Base-by-base conservation (phyloP, 169 alveolate genomes). In the Plasmodium gaboni region DNA sequence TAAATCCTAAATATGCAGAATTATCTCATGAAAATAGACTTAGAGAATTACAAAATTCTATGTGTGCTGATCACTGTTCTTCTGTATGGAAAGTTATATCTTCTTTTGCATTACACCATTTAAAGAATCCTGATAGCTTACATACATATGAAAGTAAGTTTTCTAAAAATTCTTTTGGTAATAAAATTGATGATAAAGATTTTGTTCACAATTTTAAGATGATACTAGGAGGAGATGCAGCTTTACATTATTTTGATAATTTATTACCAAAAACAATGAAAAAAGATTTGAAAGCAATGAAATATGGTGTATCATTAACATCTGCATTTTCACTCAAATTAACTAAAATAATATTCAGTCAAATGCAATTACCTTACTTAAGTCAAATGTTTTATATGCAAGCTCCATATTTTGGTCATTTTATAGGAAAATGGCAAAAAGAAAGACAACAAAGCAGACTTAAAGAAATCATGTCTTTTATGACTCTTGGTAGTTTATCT, bases 361-460 rank as follows among this genome's bases (percentile, higher is more conserved):
- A 86, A 38, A 13, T 94, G 93, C 94, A 94, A 22, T 94, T 74
- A 61, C 89, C 89, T 32, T 90, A 92, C 60, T 88, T 94, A 22
- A 83, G 95, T 24, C 73, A 92, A 24, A 92, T 93, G 93, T 88
- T 92, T 57, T 88, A 91, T 48, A 74, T 91, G 48, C 96, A 94
- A 86, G 96, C 96, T 59, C 96, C 96, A 10, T 94, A 94, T 60
- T 92, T 94, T 83, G 96, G 96, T 1, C 93, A 94, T 59, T 89
- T 94, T 71, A 85, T 92, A 15, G 94, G 93, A 22, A 73, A 92
- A 72, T 94, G 96, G 96, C 92, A 88, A 48, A 89, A 76, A 17
- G 92, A 92, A 69, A 86, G 96, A 59, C 89, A 94, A 68, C 38
- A 89, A 60, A 87, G 94, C 44, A 73, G 90, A 57, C 57, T 74